Evolutionary conservation across 768 basidiomycete species (phyloP).

Genomic region (Bullera alba): DNA sequence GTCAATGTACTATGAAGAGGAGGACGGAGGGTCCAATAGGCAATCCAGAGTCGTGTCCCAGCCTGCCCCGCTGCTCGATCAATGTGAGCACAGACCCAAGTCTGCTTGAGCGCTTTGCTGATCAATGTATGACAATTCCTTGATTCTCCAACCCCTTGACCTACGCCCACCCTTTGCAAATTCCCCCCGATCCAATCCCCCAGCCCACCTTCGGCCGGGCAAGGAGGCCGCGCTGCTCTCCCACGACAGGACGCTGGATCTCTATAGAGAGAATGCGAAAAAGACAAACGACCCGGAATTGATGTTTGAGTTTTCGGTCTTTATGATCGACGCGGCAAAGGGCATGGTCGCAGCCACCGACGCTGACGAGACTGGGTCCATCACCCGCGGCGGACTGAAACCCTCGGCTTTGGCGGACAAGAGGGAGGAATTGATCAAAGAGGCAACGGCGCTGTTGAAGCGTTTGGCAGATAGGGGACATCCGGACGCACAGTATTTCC

Average conservation of each 20-base stretch:
- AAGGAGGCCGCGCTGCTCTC: conserved; percentile 87
- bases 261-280: conserved; percentile 95
- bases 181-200: neutral
- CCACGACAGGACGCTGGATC: conserved; percentile 90
- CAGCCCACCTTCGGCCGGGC: conserved; percentile 79
- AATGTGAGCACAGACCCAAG: conserved; percentile 31
- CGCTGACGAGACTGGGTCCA: conserved; percentile 64
- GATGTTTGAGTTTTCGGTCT: conserved; percentile 96
- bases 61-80: conserved; percentile 40
- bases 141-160: neutral
- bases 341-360: conserved; percentile 60
- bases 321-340: conserved; percentile 97
- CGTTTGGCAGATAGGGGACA: conserved; percentile 90
- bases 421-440: conserved; percentile 72
- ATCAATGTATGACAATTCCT: neutral
- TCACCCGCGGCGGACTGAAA: conserved; percentile 9
- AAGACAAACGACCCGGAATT: conserved; percentile 97
- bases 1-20: too few species aligned
- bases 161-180: neutral
- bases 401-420: conserved; percentile 29
- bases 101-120: neutral
- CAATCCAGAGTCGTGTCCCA: conserved; percentile 27
- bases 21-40: conserved; percentile 2
- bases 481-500: conserved; percentile 89
- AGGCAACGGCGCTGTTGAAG: conserved; percentile 80